Conservation (phyloP, 257 asterid species). For the Fraxinus americana region DNA sequence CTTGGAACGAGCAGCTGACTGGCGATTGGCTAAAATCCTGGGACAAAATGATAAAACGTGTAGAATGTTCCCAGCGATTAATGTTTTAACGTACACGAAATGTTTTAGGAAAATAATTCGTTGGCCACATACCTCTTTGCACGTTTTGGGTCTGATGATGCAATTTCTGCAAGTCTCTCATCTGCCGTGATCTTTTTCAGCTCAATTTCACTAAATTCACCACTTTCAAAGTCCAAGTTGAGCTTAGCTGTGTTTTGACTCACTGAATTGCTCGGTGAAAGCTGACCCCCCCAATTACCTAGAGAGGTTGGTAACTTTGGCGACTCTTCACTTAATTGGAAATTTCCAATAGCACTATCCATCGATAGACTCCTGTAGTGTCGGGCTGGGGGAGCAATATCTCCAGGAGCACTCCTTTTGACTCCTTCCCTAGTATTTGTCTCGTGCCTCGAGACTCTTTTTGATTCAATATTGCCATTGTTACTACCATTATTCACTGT, state of each 20-base stretch:
- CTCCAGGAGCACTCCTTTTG: conserved; percentile 61
- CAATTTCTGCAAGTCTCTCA: conserved; percentile 84
- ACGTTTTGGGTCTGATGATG: conserved; percentile 79
- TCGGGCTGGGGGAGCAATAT: conserved; percentile 52
- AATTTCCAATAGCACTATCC: conserved; percentile 72
- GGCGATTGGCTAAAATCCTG: conserved; percentile 93
- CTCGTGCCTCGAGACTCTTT: conserved; percentile 30
- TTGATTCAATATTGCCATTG: conserved; percentile 37
- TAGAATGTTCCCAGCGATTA: neutral
- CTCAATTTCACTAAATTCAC: conserved; percentile 78
- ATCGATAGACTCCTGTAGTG: conserved; percentile 87
- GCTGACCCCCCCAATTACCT: conserved; percentile 42
- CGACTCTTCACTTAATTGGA: conserved; percentile 54
- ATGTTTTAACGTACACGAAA: neutral
- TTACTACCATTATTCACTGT: conserved; percentile 29
- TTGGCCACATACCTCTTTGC: conserved; percentile 64
- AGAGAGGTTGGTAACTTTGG: conserved; percentile 42
- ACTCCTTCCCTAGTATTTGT: conserved; percentile 42
- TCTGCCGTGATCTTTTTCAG: conserved; percentile 79
- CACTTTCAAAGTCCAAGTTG: conserved; percentile 62
- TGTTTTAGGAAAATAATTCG: neutral
- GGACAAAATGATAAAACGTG: conserved; percentile 10
- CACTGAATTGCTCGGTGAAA: conserved; percentile 63
- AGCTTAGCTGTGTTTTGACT: conserved; percentile 43
- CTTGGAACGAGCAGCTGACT: conserved; percentile 96